phyloP scores from a whole-genome alignment of 2,329 filamentous ascomycete species.

The Tolypocladium sp. region DNA sequence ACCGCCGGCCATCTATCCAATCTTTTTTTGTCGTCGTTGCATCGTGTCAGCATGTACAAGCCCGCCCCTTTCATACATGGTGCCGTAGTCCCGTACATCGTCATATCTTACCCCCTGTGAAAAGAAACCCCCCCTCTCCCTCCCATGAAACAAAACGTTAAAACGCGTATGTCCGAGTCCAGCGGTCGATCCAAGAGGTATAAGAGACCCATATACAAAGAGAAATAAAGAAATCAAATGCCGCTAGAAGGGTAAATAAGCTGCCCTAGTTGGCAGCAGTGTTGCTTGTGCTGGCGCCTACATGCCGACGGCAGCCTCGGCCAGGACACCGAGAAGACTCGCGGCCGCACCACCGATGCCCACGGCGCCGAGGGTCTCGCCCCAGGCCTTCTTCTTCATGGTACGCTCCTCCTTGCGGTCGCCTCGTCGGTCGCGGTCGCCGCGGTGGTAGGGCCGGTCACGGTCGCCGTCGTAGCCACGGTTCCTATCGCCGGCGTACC shows the following conservation, averaged over 20 bases:
- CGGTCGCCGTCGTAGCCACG: conserved; percentile 20
- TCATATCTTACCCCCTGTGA: background rate
- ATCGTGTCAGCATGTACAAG: background rate
- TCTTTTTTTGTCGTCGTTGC: background rate
- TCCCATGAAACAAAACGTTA: background rate
- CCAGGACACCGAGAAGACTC: conserved; percentile 47
- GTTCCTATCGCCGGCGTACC: conserved; percentile 9
- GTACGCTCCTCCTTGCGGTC: conserved; percentile 26
- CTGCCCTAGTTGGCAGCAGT: background rate
- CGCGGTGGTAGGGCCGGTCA: conserved; percentile 30
- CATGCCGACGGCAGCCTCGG: conserved; percentile 40
- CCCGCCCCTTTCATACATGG: background rate
- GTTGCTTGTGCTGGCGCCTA: background rate
- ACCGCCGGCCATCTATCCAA: background rate
- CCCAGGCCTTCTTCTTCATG: conserved; percentile 36
- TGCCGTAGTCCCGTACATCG: background rate
- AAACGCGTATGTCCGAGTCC: background rate
- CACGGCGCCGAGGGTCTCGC: conserved; percentile 46
- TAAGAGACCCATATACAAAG: background rate
- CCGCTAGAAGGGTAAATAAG: background rate
- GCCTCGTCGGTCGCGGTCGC: conserved; percentile 26
- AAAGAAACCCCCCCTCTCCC: background rate
- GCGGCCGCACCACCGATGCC: conserved; percentile 53
- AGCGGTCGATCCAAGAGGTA: background rate
- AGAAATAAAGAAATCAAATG: background rate